Percentiles rank a stretch among this genome's conserved stretches.
phyloP scores from a whole-genome alignment of 495 filamentous ascomycete species.

The Penicillium nucicola region DNA sequence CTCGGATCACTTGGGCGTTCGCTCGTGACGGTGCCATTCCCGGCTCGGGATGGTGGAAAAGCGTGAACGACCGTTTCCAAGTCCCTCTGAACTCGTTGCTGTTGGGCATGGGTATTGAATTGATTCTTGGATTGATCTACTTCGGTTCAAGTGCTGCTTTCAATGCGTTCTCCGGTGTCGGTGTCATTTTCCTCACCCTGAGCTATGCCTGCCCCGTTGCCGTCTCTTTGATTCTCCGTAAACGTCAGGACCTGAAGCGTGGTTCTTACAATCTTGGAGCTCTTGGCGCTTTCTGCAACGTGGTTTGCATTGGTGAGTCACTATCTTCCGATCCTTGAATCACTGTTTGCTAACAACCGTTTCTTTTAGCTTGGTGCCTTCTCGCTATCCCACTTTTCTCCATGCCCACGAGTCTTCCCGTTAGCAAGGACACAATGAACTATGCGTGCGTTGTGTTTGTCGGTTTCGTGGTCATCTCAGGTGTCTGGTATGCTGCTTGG shows the following conservation, averaged over 20 bases:
- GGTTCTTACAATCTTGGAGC: constrained; percentile 53
- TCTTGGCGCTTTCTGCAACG: constrained; percentile 51
- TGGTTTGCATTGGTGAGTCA: constrained; percentile 47
- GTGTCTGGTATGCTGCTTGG: constrained; percentile 61
- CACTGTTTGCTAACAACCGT: background rate
- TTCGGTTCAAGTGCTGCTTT: constrained; percentile 53
- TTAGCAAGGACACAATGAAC: constrained; percentile 44
- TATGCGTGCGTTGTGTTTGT: constrained; percentile 59
- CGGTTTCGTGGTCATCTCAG: constrained; percentile 47
- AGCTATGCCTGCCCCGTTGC: constrained; percentile 53
- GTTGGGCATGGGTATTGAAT: constrained; percentile 47
- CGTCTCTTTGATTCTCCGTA: constrained; percentile 45
- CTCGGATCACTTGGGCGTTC: constrained; percentile 68
- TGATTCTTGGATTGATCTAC: constrained; percentile 53
- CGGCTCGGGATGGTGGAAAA: constrained; percentile 52
- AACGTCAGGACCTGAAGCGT: constrained; percentile 35
- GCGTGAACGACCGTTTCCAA: constrained; percentile 41
- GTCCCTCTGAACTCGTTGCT: constrained; percentile 47
- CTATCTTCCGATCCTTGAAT: background rate
- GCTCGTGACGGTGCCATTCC: constrained; percentile 56
- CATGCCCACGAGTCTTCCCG: constrained; percentile 34
- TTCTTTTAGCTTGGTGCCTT: constrained; percentile 47
- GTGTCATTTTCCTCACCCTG: constrained; percentile 53
- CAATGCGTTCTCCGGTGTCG: constrained; percentile 56
- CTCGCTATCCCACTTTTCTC: constrained; percentile 53